These are phyloP conservation scores for Septoria petroselini DNA, from an alignment of 2,329 filamentous ascomycete genomes.

Conservation along the genomic window DNA sequence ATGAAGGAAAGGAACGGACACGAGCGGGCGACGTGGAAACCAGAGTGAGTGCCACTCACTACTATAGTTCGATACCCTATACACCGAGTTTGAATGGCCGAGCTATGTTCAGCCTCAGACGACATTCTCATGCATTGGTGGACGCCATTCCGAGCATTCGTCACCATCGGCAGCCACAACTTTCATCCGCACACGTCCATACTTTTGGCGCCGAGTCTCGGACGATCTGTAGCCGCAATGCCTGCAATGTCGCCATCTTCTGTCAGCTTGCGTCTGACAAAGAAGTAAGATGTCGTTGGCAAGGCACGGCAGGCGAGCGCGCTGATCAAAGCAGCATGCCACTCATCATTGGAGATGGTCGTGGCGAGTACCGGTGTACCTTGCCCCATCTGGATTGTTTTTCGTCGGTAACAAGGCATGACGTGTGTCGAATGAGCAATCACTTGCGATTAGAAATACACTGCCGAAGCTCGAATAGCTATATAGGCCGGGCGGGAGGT, in stretches of 20 bases:
- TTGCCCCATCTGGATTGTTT: constrained; percentile 1
- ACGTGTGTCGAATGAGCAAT: constrained; percentile 13
- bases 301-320: neutral
- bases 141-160: neutral
- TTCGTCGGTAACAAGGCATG: constrained; percentile 15
- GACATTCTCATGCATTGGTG: constrained; percentile 3
- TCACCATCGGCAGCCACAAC: constrained; percentile 2
- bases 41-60: too few relatives aligned
- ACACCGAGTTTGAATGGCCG: constrained; percentile 11
- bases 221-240: neutral
- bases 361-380: constrained; percentile 1
- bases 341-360: constrained; percentile 17
- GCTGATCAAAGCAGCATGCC: neutral
- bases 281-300: too few relatives aligned
- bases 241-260: too few relatives aligned
- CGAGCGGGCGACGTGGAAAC: neutral
- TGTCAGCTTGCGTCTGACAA: too few relatives aligned
- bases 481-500: constrained; percentile 3
- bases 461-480: neutral
- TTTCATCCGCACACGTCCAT: neutral
- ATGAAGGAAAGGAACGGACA: neutral
- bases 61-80: constrained; percentile 14
- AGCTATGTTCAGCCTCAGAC: constrained; percentile 7
- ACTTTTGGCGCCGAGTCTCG: neutral
- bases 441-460: constrained; percentile 18